Evolutionary conservation across 2,329 filamentous ascomycete species (phyloP).

Genomic region (Neofusicoccum kwambonambiense): DNA sequence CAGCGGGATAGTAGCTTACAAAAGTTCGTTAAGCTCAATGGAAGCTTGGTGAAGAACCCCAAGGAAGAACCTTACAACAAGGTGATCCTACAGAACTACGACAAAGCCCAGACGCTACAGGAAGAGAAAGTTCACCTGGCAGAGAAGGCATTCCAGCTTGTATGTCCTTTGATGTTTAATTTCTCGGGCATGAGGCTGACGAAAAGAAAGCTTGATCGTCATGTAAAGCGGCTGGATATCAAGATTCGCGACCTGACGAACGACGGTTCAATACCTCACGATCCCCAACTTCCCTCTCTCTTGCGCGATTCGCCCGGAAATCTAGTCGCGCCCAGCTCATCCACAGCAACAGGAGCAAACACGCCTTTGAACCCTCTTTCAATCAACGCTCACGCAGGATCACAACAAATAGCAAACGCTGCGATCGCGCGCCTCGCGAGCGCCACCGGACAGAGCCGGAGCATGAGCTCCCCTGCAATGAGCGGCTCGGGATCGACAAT

Average conservation of each 20-base stretch:
- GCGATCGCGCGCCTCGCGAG: slow-evolving; percentile 47
- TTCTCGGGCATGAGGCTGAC: slow-evolving; percentile 20
- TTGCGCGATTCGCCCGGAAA: slow-evolving; percentile 50
- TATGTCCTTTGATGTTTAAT: slow-evolving; percentile 46
- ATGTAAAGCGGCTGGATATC: slow-evolving; percentile 62
- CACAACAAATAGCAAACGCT: slow-evolving; percentile 53
- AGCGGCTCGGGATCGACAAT: slow-evolving; percentile 4
- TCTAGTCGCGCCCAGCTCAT: slow-evolving; percentile 49
- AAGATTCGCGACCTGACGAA: slow-evolving; percentile 60
- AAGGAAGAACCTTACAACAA: slow-evolving; percentile 70
- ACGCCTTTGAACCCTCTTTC: slow-evolving; percentile 56
- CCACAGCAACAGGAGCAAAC: slow-evolving; percentile 44
- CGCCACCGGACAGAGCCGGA: slow-evolving; percentile 23
- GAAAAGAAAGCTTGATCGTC: slow-evolving; percentile 52
- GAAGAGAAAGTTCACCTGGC: slow-evolving; percentile 72
- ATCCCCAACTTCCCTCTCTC: slow-evolving; percentile 60
- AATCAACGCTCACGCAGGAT: slow-evolving; percentile 54
- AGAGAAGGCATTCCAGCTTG: slow-evolving; percentile 61
- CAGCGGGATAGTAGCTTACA: slow-evolving; percentile 74
- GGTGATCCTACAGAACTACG: slow-evolving; percentile 66
- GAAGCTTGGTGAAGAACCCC: slow-evolving; percentile 70
- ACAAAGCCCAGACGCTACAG: slow-evolving; percentile 67
- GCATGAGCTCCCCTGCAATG: slow-evolving; percentile 3
- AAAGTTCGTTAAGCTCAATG: slow-evolving; percentile 76
- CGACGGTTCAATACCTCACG: slow-evolving; percentile 59